Evolutionary conservation across 371 early-diverging fungal species (phyloP).

Genomic region (Capillidium rhysosporum): DNA sequence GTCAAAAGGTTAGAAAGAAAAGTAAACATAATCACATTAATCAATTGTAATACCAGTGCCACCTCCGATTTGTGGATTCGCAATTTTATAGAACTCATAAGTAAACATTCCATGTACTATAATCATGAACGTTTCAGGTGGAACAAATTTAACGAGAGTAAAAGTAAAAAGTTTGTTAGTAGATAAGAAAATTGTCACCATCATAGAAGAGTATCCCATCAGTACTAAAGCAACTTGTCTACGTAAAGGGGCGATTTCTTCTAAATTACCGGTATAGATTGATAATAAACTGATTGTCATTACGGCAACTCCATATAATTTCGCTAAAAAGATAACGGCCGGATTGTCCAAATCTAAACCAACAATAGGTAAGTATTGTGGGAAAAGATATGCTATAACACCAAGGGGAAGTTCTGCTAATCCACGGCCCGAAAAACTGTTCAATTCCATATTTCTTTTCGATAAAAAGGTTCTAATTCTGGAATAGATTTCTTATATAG

Average conservation of each 20-base stretch:
- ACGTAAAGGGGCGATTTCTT: neutral
- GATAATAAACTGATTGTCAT: neutral
- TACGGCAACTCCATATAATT: neutral
- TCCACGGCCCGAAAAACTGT: conserved; percentile 4
- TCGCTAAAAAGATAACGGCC: neutral
- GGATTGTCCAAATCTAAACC: conserved; percentile 1
- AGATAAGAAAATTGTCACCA: conserved; percentile 1
- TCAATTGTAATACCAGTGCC: conserved; percentile 1
- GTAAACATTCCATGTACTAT: conserved; percentile 5
- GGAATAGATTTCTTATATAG: too few species aligned
- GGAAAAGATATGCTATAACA: neutral
- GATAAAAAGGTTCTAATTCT: too few species aligned
- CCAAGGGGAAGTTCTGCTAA: neutral
- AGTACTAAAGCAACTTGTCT: conserved; percentile 1
- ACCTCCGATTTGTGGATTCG: neutral
- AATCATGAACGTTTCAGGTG: neutral
- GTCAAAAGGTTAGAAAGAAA: neutral
- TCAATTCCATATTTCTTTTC: neutral
- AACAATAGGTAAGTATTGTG: neutral
- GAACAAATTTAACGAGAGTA: neutral
- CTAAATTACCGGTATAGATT: neutral
- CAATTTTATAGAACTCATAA: conserved; percentile 1
- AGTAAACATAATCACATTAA: neutral
- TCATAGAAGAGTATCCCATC: conserved; percentile 6
- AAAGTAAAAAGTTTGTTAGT: neutral